Conservation (phyloP, 129 eudicot species). For the Gnaphalium uliginosum region DNA sequence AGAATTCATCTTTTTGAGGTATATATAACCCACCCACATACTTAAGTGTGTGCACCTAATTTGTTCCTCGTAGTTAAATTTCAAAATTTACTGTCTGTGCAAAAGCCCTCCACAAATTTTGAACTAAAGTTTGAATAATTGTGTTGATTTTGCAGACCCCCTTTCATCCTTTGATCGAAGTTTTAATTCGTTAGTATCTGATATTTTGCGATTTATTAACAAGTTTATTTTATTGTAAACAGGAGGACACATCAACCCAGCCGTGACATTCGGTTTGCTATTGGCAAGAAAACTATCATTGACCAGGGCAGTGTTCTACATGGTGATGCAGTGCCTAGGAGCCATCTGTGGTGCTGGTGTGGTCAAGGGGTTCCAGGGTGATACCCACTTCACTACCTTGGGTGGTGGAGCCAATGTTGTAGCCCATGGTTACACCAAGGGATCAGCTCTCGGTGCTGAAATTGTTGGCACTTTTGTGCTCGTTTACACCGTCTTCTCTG, state of each 20-base stretch:
- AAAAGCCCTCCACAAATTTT: background rate
- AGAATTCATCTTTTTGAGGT: background rate
- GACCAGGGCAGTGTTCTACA: slow-evolving; percentile 76
- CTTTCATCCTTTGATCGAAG: background rate
- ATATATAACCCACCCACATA: background rate
- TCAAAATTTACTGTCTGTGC: no score
- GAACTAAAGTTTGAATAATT: background rate
- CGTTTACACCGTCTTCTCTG: slow-evolving; percentile 71
- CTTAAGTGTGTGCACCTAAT: background rate
- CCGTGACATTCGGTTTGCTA: slow-evolving; percentile 82
- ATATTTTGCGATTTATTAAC: no score
- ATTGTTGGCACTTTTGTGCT: slow-evolving; percentile 67
- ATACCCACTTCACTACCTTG: slow-evolving; percentile 35
- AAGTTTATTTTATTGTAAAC: slow-evolving; percentile 30
- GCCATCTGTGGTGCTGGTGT: slow-evolving; percentile 96
- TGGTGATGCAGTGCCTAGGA: slow-evolving; percentile 91
- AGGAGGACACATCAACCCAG: slow-evolving; percentile 97
- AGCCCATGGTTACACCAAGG: slow-evolving; percentile 65
- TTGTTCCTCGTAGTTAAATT: background rate
- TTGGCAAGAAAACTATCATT: slow-evolving; percentile 81
- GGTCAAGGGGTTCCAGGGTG: slow-evolving; percentile 75
- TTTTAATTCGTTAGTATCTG: no score
- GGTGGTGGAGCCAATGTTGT: slow-evolving; percentile 74
- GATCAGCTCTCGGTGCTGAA: slow-evolving; percentile 70
- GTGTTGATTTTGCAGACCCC: background rate